Percentiles rank a stretch among this genome's conserved stretches.
These are phyloP conservation scores for Otatea glauca DNA, from an alignment of 176 grass and related monocot species.

Conservation along the genomic window DNA sequence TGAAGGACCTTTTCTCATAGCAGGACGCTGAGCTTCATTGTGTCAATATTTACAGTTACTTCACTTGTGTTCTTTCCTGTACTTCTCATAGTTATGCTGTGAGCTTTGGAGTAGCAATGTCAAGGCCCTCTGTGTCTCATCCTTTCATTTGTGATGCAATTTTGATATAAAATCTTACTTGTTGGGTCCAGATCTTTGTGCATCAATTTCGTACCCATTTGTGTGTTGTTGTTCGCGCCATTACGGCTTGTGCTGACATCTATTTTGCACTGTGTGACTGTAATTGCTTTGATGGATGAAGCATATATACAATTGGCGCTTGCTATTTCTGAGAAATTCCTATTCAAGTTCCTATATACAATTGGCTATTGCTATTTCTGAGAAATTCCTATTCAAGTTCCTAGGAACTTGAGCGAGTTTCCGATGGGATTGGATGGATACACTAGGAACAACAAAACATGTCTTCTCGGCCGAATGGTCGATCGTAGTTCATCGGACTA, in stretches of 20 bases:
- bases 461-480: background rate
- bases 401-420: background rate
- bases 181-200: background rate
- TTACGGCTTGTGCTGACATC: background rate
- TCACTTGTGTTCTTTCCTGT: background rate
- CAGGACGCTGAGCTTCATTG: background rate
- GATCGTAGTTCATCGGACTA: too few relatives aligned
- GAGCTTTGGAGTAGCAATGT: background rate
- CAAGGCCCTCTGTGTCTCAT: background rate
- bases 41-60: background rate
- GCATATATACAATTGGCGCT: background rate
- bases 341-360: background rate
- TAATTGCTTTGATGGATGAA: background rate
- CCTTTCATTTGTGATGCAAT: background rate
- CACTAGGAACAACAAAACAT: background rate
- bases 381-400: background rate
- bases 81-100: background rate
- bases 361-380: background rate
- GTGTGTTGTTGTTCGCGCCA: background rate
- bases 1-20: background rate
- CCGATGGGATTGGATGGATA: background rate
- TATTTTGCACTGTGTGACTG: background rate
- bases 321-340: too few relatives aligned
- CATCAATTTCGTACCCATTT: background rate
- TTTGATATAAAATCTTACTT: slow-evolving; percentile 19